Evolutionary conservation across 2,329 filamentous ascomycete genomes (phyloP), one percentile per base, ranked within the genome.

Genomic region (Claviceps digitariae): DNA sequence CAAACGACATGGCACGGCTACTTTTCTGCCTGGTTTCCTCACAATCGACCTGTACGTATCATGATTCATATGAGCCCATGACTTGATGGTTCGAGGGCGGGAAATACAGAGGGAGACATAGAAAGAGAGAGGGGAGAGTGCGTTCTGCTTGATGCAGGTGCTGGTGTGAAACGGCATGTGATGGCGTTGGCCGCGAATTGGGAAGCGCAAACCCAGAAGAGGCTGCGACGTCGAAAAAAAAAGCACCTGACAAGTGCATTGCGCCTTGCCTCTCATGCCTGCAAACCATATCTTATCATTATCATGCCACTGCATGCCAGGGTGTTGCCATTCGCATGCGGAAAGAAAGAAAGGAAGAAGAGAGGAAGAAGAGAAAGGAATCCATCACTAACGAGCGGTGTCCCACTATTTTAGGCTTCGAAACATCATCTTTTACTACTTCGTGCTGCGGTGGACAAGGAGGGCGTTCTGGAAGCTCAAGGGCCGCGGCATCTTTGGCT

Each of bases 371-470:
- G 31, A 34, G 4, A 36, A 36, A 36, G 15, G 12, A 36, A 36
- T n/a, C n/a, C 38, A 31, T 48, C 29, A 27, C 50, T 55, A 41
- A 56, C 36, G 8, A 17, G 34, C 23, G 7, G 7, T 34, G 5
- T n/a, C 21, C 31, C n/a, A n/a, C n/a, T n/a, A 20, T 3, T 9
- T 27, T 48, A 58, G 58, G 91, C 64, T 95, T 57, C 87, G 88
- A 52, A 95, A 96, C 66, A 74, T 96, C 55, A 74, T 97, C 62
- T 95, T 97, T 69, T 76, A 90, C 64, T 79, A 95, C 61, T 96
- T 97, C 72, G 67, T 96, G 56, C 74, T 95, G 48, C 85, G 90
- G 65, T 86, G 90, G 76, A 80, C 85, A 34, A 87, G 89, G 59
- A 87, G 86, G 63, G 78, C 81, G 29, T 85, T 88, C 66, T 86